Base-by-base conservation (phyloP, 768 basidiomycete genomes). In the Russula earlei region DNA sequence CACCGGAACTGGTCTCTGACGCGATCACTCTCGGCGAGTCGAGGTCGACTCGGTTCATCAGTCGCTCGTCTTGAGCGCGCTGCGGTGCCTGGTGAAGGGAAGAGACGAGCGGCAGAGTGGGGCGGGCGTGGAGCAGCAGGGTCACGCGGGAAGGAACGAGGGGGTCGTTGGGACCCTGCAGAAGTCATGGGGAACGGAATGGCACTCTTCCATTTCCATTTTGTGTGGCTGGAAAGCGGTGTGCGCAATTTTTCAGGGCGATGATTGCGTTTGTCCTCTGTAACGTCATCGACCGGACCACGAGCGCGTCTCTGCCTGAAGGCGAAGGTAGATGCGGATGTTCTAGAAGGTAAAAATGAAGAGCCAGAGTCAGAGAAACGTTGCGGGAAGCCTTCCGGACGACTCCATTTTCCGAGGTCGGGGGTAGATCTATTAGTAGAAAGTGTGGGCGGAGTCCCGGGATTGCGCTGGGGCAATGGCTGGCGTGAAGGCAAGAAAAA, bases 361-460 rank as follows among this genome's bases (percentile, higher is more conserved):
- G 43, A 22, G 37, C 40, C 19, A 47, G 40, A 5, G 37, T 47
- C 45, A 44, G 49, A 25, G 9, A 33, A 43, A 14, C 33, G 34
- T 27, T 37, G 38, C 9, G 45, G 6, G 20, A 45, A n/a, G 7
- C 41, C 44, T 12, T 25, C n/a, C 5, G 55, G 52, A 14, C 54
- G 59, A 38, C 31, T 52, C 61, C 61, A 62, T 52, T 62, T 62
- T 9, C 52, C 40, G 24, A 62, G 53, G 38, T 44, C 10, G 19
- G 7, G 58, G 20, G 48, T 38, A 36, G 48, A 19, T 19, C 19
- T 33, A 20, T 46, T 41, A 24, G 42, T 3, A 27, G 61, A 47
- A 31, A 52, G 37, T 1, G 61, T 27, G 14, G 46, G 29, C 6
- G 53, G 61, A 14, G 54, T 41, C 8, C 12, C 33, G 19, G 54